Base-by-base conservation (phyloP, 176 grass and related monocot genomes). In the Aegilops longissima region DNA sequence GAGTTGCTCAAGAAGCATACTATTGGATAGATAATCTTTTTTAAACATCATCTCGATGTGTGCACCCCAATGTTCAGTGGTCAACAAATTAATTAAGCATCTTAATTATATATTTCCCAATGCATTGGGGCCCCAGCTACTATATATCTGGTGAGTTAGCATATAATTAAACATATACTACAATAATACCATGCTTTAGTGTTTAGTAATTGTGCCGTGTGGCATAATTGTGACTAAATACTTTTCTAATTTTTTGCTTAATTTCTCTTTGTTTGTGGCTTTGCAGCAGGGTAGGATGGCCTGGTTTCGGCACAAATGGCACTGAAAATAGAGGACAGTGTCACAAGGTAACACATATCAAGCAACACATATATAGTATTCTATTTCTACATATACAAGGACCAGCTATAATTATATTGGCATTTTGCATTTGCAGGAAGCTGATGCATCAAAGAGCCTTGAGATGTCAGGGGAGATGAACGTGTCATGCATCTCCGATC, bases 381-480 rank as follows among this genome's bases (percentile, higher is more conserved):
- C 7, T 8, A 49, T 74, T 47, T 49, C 6, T 2, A 42, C 5
- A 24, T 47, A n/a, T 70, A 35, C 2, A 65, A 29, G 30, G 33
- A 38, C 67, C 17, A 21, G 3, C 34, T 73, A 47, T 49, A 9
- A 1, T 29, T 33, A n/a, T 59, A 18, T 59, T 29, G 36, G 0
- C 20, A 20, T 62, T 61, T 74, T 74, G 4, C 18, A 21, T 38
- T 11, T 61, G 21, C 35, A 92, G 81, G 87, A 90, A 62, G 61
- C 73, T 45, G 76, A 29, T 63, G 34, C 42, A 86, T 72, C 87
- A 1, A 92, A 88, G 85, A 90, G 90, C 73, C 58, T 92, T 0
- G 80, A 94, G 40, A 78, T 86, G 34, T 91, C 89, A 17, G 86
- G 80, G 16, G 86, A 91, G 54, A 81, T 91, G 84, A 91, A 89